Conservation (phyloP, 2,329 filamentous ascomycete genomes). For the Hymenoscyphus linearis region DNA sequence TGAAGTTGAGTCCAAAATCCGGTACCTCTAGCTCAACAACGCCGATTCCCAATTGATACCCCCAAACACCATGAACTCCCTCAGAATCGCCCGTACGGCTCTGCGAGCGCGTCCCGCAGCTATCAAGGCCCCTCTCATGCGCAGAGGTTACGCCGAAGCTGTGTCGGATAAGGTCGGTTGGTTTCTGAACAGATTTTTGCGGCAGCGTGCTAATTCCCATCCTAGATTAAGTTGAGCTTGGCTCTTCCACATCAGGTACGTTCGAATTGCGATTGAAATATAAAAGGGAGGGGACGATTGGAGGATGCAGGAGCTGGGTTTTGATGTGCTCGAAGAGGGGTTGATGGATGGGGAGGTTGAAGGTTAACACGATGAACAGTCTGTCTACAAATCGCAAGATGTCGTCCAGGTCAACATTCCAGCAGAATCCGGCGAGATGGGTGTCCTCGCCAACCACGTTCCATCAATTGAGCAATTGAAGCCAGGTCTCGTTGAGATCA, state of each 20-base stretch:
- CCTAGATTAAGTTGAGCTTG: slow-evolving; percentile 91
- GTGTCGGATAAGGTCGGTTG: slow-evolving; percentile 70
- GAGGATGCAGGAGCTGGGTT: slow-evolving; percentile 23
- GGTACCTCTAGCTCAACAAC: slow-evolving; percentile 29
- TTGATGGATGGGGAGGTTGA: not conserved
- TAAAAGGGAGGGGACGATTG: slow-evolving; percentile 1
- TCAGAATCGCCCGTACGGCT: slow-evolving; percentile 87
- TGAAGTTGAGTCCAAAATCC: slow-evolving; percentile 12
- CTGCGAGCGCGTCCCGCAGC: slow-evolving; percentile 75
- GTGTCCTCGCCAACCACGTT: slow-evolving; percentile 98
- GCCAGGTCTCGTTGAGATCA: slow-evolving; percentile 89
- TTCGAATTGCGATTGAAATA: slow-evolving; percentile 12
- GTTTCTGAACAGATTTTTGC: slow-evolving; percentile 22
- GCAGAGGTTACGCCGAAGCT: slow-evolving; percentile 86
- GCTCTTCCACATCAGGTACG: slow-evolving; percentile 97
- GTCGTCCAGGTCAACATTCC: slow-evolving; percentile 97
- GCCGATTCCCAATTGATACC: slow-evolving; percentile 37
- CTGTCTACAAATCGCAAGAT: slow-evolving; percentile 63
- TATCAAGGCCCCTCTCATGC: slow-evolving; percentile 70
- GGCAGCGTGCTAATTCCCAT: slow-evolving; percentile 25
- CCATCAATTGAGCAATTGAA: slow-evolving; percentile 98
- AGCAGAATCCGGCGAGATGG: slow-evolving; percentile 98
- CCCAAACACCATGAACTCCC: slow-evolving; percentile 74
- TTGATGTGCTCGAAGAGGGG: not conserved
- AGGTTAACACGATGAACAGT: slow-evolving; percentile 47